phyloP scores from a whole-genome alignment of 2,329 filamentous ascomycete species.

The Herpotrichia juniperi region DNA sequence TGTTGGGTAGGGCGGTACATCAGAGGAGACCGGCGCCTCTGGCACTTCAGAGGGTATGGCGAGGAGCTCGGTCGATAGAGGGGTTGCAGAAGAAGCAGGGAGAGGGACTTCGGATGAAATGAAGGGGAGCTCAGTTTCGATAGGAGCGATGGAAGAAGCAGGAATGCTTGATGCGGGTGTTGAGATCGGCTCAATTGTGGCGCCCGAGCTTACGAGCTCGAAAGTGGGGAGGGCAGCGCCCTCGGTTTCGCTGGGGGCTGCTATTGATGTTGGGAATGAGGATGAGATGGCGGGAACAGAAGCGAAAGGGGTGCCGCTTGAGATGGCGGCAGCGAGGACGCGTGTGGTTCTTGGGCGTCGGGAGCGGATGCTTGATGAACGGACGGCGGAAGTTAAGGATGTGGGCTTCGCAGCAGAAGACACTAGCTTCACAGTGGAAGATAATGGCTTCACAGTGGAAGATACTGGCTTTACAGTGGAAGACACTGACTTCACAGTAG shows the following conservation, averaged over 20 bases:
- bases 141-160: not conserved
- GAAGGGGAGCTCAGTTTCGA: not conserved
- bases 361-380: not conserved
- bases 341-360: not conserved
- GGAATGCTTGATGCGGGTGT: slow-evolving; percentile 3
- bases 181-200: slow-evolving; percentile 2
- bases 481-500: not conserved
- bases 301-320: not conserved
- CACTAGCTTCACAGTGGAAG: not conserved
- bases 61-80: not conserved
- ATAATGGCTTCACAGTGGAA: not conserved
- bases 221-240: slow-evolving; percentile 8
- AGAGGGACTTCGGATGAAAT: too few relatives aligned
- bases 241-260: not conserved
- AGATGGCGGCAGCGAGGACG: not conserved
- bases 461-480: not conserved
- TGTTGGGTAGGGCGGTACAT: not conserved
- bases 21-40: not conserved
- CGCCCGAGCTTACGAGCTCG: not conserved
- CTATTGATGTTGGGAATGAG: not conserved
- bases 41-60: not conserved
- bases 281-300: not conserved
- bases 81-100: not conserved
- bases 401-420: not conserved
- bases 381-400: not conserved